A percentile compares a stretch with the other conserved stretches of the same genome.
These are phyloP conservation scores for Candida buenavistaensis DNA, from an alignment of 1,139 yeast genomes.

Conservation along the genomic window DNA sequence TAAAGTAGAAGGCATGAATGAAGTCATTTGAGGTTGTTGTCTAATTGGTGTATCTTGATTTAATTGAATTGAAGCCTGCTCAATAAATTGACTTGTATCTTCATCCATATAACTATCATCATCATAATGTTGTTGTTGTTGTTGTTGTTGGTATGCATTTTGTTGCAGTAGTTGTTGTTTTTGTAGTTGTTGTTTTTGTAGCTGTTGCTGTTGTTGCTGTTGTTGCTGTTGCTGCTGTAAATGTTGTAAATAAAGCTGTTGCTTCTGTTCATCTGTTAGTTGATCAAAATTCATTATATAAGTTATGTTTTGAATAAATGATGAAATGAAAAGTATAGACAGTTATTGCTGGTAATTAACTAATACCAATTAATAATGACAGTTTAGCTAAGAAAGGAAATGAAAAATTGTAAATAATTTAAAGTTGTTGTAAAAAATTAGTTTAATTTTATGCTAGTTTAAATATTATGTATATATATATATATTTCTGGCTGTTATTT, in stretches of 20 bases:
- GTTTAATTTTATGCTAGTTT: no score
- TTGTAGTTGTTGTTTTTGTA: constrained; percentile 15
- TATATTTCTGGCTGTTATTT: no score
- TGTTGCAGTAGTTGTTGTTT: constrained; percentile 15
- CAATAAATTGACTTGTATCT: constrained; percentile 28
- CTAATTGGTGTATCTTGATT: constrained; percentile 19
- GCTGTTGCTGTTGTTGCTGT: constrained; percentile 15
- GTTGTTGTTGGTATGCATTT: constrained; percentile 13
- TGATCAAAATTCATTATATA: constrained; percentile 32
- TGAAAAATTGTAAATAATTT: no score
- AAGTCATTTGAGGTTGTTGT: constrained; percentile 16
- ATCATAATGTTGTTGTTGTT: constrained; percentile 10
- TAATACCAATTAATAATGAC: no score
- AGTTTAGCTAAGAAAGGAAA: no score
- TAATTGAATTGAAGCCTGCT: constrained; percentile 16
- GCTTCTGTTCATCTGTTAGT: constrained; percentile 36
- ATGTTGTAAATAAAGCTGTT: constrained; percentile 28
- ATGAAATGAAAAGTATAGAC: no score
- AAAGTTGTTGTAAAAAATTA: no score
- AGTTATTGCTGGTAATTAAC: no score
- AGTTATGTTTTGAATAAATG: not conserved
- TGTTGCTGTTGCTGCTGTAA: constrained; percentile 19
- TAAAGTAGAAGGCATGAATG: constrained; percentile 7
- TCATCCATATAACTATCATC: constrained; percentile 46
- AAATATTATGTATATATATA: no score